Conservation (phyloP, 2,329 filamentous ascomycete species). For the Arthrinium puccinioides region DNA sequence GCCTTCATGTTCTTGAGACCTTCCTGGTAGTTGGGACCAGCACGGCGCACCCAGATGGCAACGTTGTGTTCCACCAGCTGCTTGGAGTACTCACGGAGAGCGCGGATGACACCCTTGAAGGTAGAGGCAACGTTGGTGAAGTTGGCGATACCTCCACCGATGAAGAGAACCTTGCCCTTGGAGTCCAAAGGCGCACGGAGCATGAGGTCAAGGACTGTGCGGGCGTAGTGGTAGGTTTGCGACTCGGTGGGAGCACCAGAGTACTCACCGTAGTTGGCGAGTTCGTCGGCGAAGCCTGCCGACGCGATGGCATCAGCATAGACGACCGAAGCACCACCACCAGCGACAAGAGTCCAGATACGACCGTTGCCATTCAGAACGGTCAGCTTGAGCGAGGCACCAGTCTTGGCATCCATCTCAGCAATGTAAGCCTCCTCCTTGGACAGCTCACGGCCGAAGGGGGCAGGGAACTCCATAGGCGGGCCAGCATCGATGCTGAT, state of each 20-base stretch:
- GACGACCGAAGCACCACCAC: conserved; percentile 98
- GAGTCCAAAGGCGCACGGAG: conserved; percentile 77
- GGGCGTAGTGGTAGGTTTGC: conserved; percentile 98
- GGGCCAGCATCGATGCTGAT: conserved; percentile 93
- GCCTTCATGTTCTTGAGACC: conserved; percentile 99
- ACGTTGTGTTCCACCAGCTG: conserved; percentile 92
- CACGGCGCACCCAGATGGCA: conserved; percentile 87
- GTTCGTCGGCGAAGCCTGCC: conserved; percentile 86
- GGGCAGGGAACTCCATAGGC: conserved; percentile 97
- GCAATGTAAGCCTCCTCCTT: conserved; percentile 99
- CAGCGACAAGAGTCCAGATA: conserved; percentile 96
- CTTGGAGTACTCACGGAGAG: conserved; percentile 81
- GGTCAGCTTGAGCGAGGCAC: conserved; percentile 96
- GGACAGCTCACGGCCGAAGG: conserved; percentile 95
- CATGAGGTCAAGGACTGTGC: conserved; percentile 95
- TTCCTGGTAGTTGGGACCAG: conserved; percentile 98
- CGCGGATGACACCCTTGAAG: conserved; percentile 99
- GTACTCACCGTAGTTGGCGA: conserved; percentile 99
- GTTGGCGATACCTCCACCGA: conserved; percentile 99
- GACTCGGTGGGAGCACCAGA: conserved; percentile 97
- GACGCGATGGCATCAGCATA: conserved; percentile 98
- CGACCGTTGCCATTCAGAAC: conserved; percentile 87
- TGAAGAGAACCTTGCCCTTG: conserved; percentile 98
- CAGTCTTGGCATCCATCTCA: conserved; percentile 98
- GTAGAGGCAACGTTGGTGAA: conserved; percentile 99